Base-by-base conservation (phyloP, 306 rosid species). In the Acacia confusa region DNA sequence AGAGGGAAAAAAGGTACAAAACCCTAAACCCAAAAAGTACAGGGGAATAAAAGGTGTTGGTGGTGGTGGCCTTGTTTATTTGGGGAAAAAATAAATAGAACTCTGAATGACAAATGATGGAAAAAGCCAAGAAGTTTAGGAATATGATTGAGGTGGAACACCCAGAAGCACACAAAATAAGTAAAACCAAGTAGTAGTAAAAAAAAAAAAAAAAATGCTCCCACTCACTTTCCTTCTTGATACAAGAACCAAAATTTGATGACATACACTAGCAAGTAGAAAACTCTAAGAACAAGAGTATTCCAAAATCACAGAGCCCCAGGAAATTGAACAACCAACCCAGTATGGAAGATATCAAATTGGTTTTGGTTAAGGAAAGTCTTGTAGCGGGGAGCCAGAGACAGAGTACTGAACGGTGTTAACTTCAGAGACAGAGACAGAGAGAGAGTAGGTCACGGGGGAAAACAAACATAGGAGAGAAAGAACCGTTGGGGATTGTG, bases 1-100 rank as follows among this genome's bases (percentile, higher is more conserved):
- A 75, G 57, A 13, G 4, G 4, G 57, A 63, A 50, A 38, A 60
- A 45, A 47, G 52, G 45, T 28, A 50, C 84, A 86, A 88, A 90
- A 85, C 89, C 93, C 90, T 88, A 86, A 88, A 90, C 93, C 92
- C 94, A 81, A 74, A 15, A 74, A 71, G 82, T 52, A 44, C 40
- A 72, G 41, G 47, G 47, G 72, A 72, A 24, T 13, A 61, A 61
- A 79, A 65, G 78, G 43, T 25, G 48, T 57, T 41, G 58, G 38
- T 40, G 30, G 45, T 41, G 17, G 44, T 48, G 58, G 48, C 64
- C 19, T 70, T 50, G 38, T 12, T 43, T 58, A 55, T 58, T 53
- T 38, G 3, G 20, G 6, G 20, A 0, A 68, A 68, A 60, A 1
- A 4, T 7, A 47, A 77, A 60, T 24, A 60, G 70, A 7, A 22